Conservation (phyloP, 2,329 filamentous ascomycete species). For the Incumbomyces delicatus region DNA sequence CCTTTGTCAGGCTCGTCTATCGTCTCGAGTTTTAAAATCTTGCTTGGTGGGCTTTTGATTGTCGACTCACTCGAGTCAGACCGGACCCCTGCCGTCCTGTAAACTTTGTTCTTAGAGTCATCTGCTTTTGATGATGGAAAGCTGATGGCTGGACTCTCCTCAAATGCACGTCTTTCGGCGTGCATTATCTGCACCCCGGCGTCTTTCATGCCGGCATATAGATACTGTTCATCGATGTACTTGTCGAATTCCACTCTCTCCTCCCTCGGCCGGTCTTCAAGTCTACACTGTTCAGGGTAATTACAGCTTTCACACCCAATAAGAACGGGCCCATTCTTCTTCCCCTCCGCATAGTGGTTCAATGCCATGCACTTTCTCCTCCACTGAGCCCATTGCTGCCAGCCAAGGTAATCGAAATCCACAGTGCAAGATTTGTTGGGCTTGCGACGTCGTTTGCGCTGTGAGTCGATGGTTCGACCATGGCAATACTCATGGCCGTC, state of each 20-base stretch:
- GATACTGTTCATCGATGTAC: conserved; percentile 1
- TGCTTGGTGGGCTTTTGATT: neutral
- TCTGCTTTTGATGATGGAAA: neutral
- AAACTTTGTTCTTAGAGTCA: neutral
- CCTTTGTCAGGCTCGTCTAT: neutral
- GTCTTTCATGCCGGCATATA: neutral
- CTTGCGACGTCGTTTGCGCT: conserved; percentile 23
- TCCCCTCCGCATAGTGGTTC: neutral
- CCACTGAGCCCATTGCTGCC: conserved; percentile 41
- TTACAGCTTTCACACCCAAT: conserved; percentile 17
- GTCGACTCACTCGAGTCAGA: too few relatives aligned
- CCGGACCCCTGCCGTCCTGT: neutral
- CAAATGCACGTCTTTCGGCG: conserved; percentile 1
- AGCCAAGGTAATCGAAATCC: conserved; percentile 45
- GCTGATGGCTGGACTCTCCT: neutral
- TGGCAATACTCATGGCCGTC: conserved; percentile 47
- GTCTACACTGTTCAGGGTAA: conserved; percentile 20
- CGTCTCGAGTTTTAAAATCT: neutral
- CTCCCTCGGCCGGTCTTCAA: conserved; percentile 2
- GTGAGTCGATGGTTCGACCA: conserved; percentile 24
- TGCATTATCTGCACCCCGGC: neutral
- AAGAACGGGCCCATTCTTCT: conserved; percentile 6
- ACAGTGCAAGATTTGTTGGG: conserved; percentile 36
- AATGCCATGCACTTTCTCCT: conserved; percentile 10
- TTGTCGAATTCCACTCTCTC: neutral